Evolutionary conservation across 1,139 yeast genomes (phyloP), one percentile per base, ranked within the genome.

Genomic region (Insectozyma bohioensis): DNA sequence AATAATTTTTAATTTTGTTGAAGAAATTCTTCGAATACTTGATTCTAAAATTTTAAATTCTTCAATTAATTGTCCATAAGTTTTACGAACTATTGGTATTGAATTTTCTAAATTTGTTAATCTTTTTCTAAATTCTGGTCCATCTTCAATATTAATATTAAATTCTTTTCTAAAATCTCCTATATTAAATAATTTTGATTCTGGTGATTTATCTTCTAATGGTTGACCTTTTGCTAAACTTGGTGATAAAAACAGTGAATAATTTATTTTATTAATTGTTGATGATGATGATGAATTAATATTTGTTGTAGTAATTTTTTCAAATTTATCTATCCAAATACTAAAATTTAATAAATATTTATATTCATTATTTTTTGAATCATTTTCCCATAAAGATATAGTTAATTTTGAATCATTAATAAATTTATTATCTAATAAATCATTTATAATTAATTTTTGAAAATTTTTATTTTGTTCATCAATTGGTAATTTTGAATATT

Each of bases 51-150:
- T 42, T 24, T 54, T 60, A 12, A 65, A 45, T 34, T 66, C 72
- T 12, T 65, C 69, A 6, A 59, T 49, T 5, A 71, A 47, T 4
- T 48, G 53, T 4, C 48, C 36, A 30, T 73, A 61, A 6, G 66
- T 58, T 27, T 63, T 63, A 37, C 73, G 71, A 41, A 80, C 61
- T 12, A 56, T 53, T 0, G 77, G 74, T 0, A 83, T 61, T 30
- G 65, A 61, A 14, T 64, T 61, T 51, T 85, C 94, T 47, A 78
- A 72, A 6, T 63, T 62, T 9, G 63, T 59, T 12, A 85, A 55
- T 0, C 78, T 61, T 20, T 75, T 78, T 31, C 94, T 62, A 49
- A 85, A 84, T 28, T 78, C 72, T 0, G 95, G 95, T 0, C 94
- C 94, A 49, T 85, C 95, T 37, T 79, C 84, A 49, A 64, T 61